phyloP scores from a whole-genome alignment of 306 rosid genomes.

The Acacia acuminata region DNA sequence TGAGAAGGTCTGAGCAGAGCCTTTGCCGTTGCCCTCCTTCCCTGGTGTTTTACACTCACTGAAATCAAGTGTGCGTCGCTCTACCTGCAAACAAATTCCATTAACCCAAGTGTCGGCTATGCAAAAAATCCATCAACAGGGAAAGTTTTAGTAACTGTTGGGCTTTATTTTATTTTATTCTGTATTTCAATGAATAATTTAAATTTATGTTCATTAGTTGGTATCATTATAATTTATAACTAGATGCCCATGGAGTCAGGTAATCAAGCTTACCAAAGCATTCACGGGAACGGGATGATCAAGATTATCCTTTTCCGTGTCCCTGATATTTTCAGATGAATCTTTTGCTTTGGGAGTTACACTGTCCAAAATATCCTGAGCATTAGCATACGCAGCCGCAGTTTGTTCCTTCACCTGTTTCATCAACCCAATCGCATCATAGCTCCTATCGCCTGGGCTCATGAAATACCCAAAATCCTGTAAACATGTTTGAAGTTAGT shows the following conservation, averaged over 20 bases:
- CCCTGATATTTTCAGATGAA: conserved; percentile 29
- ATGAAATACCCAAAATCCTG: conserved; percentile 84
- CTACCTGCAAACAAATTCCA: conserved; percentile 52
- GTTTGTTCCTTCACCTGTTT: conserved; percentile 87
- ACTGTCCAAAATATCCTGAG: conserved; percentile 71
- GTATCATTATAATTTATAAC: no score
- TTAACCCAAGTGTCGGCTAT: not conserved
- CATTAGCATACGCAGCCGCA: conserved; percentile 83
- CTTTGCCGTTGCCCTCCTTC: conserved; percentile 54
- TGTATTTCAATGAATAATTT: no score
- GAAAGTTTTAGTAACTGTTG: not conserved
- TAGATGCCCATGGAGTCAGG: not conserved
- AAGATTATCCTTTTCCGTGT: conserved; percentile 36
- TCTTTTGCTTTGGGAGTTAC: conserved; percentile 68
- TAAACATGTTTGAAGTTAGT: conserved; percentile 19
- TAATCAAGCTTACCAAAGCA: conserved; percentile 52
- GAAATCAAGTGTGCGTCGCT: conserved; percentile 86
- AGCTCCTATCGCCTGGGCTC: conserved; percentile 88
- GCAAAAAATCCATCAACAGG: not conserved
- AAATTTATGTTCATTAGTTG: no score
- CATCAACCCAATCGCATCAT: conserved; percentile 91
- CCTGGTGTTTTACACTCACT: conserved; percentile 89
- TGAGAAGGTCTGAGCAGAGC: conserved; percentile 48
- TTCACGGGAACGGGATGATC: conserved; percentile 34
- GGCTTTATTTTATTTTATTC: no score